A percentile compares a stretch with the other conserved stretches of the same genome.
phyloP scores from a whole-genome alignment of 148 eudicot species.

The Cornus florida region DNA sequence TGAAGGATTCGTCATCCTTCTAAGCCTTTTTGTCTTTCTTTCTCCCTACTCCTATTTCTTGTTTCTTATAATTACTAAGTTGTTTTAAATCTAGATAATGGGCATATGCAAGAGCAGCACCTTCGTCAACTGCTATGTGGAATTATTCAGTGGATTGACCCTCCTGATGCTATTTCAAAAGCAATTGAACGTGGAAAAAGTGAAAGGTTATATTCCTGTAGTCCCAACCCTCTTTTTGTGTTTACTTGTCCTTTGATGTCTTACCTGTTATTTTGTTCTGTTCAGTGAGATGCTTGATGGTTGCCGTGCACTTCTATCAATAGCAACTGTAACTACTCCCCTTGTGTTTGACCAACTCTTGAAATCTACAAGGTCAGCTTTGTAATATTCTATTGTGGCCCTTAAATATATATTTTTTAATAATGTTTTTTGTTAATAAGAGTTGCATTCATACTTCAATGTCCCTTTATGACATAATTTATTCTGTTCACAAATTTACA shows the following conservation, averaged over 20 bases:
- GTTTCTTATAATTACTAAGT: constrained; percentile 1
- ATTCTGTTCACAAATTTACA: not conserved
- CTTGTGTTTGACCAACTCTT: constrained; percentile 68
- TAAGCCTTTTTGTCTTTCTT: no score
- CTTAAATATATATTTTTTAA: not conserved
- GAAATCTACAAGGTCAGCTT: constrained; percentile 73
- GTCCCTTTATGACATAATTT: not conserved
- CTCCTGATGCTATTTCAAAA: constrained; percentile 67
- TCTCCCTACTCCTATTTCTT: not conserved
- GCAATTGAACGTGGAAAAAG: constrained; percentile 82
- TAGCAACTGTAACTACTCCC: constrained; percentile 82
- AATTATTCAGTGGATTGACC: constrained; percentile 81
- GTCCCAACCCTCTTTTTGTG: not conserved
- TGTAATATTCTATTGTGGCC: not conserved
- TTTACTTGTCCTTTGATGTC: constrained; percentile 10
- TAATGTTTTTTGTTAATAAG: not conserved
- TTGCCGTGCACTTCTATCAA: constrained; percentile 84
- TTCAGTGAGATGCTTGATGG: constrained; percentile 98
- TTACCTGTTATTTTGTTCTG: constrained; percentile 14
- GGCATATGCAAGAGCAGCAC: constrained; percentile 72
- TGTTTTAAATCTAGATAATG: constrained; percentile 46
- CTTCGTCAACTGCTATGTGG: constrained; percentile 77
- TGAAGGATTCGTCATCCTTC: no score
- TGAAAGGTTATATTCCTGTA: constrained; percentile 64
- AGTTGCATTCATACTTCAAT: not conserved